Conservation (phyloP, 73 alveolate species). For the Paraurostyla sp. region DNA sequence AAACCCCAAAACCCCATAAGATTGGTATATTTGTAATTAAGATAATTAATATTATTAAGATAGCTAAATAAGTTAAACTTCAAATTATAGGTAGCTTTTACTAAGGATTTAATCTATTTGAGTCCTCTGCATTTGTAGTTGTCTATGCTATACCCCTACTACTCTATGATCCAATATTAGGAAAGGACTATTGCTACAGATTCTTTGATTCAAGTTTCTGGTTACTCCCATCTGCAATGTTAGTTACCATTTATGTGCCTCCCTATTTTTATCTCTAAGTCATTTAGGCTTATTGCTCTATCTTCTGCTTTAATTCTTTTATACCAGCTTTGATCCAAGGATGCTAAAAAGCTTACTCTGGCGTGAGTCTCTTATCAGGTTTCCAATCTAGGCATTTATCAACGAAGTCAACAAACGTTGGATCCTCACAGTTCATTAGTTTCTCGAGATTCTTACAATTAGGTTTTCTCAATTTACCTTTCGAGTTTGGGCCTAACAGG, state of each 20-base stretch:
- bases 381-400: conserved; percentile 72
- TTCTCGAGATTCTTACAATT: conserved; percentile 58
- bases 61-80: not conserved
- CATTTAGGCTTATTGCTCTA: conserved; percentile 17
- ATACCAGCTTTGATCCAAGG: conserved; percentile 76
- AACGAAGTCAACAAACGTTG: conserved; percentile 73
- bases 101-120: not conserved
- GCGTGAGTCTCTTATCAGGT: conserved; percentile 76
- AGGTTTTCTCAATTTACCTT: conserved; percentile 73
- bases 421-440: conserved; percentile 66
- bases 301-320: conserved; percentile 43
- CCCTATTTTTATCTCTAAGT: not conserved
- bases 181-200: conserved; percentile 9
- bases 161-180: not conserved
- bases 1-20: too few species aligned
- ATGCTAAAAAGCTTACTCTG: conserved; percentile 71
- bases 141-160: not conserved
- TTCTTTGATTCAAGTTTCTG: not conserved
- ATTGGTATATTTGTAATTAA: too few species aligned
- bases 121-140: not conserved
- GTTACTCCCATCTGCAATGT: not conserved
- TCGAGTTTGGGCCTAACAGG: conserved; percentile 63
- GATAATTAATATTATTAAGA: too few species aligned
- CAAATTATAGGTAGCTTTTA: conserved; percentile 11
- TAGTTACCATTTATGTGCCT: not conserved